phyloP scores from a whole-genome alignment of 108 stramenopile genomes.

The Hondaea fermentalgiana region DNA sequence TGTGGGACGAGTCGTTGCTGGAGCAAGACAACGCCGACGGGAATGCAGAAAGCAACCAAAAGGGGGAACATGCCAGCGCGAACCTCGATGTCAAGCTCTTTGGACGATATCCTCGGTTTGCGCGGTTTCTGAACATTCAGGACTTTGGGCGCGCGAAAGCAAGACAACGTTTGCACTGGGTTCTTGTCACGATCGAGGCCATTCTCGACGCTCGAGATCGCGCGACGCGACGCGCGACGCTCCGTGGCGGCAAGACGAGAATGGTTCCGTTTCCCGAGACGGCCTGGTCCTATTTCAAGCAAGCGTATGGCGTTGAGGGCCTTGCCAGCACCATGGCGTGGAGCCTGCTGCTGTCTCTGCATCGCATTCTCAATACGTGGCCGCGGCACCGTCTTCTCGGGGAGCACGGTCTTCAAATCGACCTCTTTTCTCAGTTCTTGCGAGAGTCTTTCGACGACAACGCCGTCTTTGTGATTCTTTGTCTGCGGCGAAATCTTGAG shows the following conservation, averaged over 20 bases:
- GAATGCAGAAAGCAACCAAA: neutral
- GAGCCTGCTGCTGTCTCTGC: neutral
- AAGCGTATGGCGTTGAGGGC: neutral
- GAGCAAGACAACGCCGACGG: too few relatives aligned
- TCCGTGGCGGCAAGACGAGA: neutral
- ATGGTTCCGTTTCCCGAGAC: neutral
- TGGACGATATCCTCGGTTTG: neutral
- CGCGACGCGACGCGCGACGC: neutral
- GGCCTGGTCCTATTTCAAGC: neutral
- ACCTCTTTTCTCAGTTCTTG: neutral
- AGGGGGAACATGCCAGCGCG: neutral
- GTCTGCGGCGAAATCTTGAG: neutral
- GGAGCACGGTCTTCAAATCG: neutral
- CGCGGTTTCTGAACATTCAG: neutral
- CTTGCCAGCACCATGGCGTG: neutral
- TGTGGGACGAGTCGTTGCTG: neutral
- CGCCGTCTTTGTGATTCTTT: neutral
- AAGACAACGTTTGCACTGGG: neutral
- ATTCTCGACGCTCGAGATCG: neutral
- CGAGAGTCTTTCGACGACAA: slow-evolving; percentile 1
- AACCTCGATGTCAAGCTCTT: neutral
- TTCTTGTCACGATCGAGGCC: neutral
- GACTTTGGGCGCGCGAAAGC: neutral
- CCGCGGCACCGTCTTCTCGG: neutral
- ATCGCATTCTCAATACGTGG: neutral